phyloP scores from a whole-genome alignment of 2,329 filamentous ascomycete species.

The Elsinoe perseae region DNA sequence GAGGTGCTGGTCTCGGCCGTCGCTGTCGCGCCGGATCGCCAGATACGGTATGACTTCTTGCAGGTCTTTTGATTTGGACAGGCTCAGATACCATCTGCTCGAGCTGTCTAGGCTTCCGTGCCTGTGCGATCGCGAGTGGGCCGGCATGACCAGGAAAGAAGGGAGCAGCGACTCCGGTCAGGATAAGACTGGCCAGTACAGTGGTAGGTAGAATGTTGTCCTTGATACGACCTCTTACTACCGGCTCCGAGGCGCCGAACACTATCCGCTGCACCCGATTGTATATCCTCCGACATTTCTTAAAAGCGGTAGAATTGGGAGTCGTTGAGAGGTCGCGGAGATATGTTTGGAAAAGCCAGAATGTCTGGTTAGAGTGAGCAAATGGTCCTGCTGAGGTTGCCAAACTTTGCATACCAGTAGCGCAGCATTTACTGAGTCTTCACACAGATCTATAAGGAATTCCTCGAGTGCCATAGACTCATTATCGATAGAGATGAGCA shows the following conservation, averaged over 20 bases:
- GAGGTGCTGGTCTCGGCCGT: constrained; percentile 33
- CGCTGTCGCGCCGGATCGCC: constrained; percentile 36
- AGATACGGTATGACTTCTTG: constrained; percentile 62
- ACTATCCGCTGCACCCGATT: constrained; percentile 86
- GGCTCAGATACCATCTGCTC: constrained; percentile 56
- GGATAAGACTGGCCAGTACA: constrained; percentile 70
- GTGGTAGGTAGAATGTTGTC: constrained; percentile 76
- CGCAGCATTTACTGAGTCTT: constrained; percentile 78
- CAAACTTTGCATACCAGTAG: constrained; percentile 55
- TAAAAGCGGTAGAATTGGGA: constrained; percentile 68
- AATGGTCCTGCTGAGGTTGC: background rate
- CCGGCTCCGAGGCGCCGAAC: constrained; percentile 65
- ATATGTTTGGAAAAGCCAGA: constrained; percentile 86
- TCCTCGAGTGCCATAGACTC: constrained; percentile 88
- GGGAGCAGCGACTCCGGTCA: constrained; percentile 68
- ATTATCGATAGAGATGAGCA: constrained; percentile 81
- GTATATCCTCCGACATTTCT: constrained; percentile 74
- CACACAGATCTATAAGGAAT: constrained; percentile 76
- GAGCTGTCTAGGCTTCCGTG: constrained; percentile 61
- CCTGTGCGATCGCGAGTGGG: constrained; percentile 72
- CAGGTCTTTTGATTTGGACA: constrained; percentile 48
- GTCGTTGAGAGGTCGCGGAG: constrained; percentile 70
- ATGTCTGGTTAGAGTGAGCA: constrained; percentile 51
- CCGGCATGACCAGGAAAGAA: constrained; percentile 71
- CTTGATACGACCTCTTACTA: constrained; percentile 65